phyloP scores from a whole-genome alignment of 768 basidiomycete genomes.

The Boletus speciosus region DNA sequence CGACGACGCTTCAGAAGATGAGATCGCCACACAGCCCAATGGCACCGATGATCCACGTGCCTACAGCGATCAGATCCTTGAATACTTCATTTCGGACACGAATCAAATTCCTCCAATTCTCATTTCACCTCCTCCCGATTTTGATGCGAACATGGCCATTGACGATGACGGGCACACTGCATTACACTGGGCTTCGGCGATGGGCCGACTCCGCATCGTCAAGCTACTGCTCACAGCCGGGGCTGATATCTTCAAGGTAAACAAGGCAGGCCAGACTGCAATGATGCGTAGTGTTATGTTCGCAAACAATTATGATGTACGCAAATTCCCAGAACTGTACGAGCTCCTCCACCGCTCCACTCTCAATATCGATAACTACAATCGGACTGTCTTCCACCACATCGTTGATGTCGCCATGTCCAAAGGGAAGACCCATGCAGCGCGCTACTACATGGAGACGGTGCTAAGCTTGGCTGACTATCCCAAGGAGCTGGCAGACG shows the following conservation, averaged over 20 bases:
- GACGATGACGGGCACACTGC: conserved; percentile 98
- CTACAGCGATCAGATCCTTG: conserved; percentile 96
- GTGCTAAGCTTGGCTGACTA: conserved; percentile 88
- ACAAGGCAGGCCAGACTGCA: conserved; percentile 94
- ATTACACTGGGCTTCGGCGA: conserved; percentile 97
- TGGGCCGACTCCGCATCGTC: conserved; percentile 96
- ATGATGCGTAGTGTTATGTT: conserved; percentile 99
- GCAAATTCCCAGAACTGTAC: conserved; percentile 97
- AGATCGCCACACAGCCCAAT: conserved; percentile 37
- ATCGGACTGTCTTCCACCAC: conserved; percentile 97
- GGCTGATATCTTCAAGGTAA: conserved; percentile 95
- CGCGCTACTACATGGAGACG: conserved; percentile 98
- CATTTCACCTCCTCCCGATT: conserved; percentile 82
- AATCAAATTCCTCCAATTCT: conserved; percentile 86
- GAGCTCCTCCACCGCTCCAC: conserved; percentile 97
- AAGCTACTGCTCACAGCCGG: conserved; percentile 91
- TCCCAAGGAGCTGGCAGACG: conserved; percentile 93
- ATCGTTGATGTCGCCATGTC: conserved; percentile 96
- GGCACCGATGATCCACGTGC: conserved; percentile 53
- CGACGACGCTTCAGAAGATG: conserved; percentile 45
- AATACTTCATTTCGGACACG: conserved; percentile 98
- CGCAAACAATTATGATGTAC: conserved; percentile 98
- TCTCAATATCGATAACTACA: conserved; percentile 96
- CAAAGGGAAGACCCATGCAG: conserved; percentile 96
- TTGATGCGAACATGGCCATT: conserved; percentile 93